These are phyloP conservation scores for Capsaspora owczarzaki DNA, from an alignment of 78 protist species.

Conservation along the genomic window DNA sequence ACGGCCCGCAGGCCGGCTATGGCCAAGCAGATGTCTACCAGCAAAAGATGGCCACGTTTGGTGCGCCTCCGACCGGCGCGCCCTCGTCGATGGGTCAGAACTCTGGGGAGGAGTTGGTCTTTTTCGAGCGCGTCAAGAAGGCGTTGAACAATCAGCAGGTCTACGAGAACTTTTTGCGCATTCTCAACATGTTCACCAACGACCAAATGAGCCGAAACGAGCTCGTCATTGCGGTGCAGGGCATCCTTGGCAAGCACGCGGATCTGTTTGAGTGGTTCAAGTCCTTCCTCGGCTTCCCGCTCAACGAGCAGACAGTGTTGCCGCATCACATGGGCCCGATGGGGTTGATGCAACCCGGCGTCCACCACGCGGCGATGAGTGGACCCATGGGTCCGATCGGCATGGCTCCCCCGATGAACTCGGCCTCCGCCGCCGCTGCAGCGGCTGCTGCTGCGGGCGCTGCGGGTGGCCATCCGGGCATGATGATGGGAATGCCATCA, in stretches of 20 bases:
- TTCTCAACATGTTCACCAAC: slow-evolving; percentile 57
- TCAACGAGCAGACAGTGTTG: too few relatives aligned
- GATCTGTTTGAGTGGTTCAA: slow-evolving; percentile 54
- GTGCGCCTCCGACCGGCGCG: too few relatives aligned
- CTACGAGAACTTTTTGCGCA: slow-evolving; percentile 71
- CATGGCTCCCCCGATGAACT: background rate
- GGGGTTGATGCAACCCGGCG: background rate
- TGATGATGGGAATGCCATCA: too few relatives aligned
- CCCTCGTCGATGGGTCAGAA: too few relatives aligned
- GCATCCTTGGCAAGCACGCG: slow-evolving; percentile 36
- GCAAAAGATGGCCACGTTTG: too few relatives aligned
- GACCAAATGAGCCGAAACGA: slow-evolving; percentile 48
- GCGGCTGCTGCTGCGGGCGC: background rate
- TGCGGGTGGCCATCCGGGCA: too few relatives aligned
- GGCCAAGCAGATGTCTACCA: too few relatives aligned
- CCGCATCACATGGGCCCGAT: too few relatives aligned
- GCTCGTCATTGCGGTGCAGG: slow-evolving; percentile 48
- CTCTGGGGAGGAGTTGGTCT: slow-evolving; percentile 33
- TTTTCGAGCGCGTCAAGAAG: slow-evolving; percentile 18
- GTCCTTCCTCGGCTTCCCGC: slow-evolving; percentile 38
- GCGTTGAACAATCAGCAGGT: background rate
- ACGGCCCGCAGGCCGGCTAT: too few relatives aligned
- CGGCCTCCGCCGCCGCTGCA: background rate
- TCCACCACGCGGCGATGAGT: background rate
- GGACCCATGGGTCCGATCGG: background rate